Evolutionary conservation across 2,329 filamentous ascomycete genomes (phyloP), one percentile per base, ranked within the genome.

Genomic region (Blastomyces gilchristii): DNA sequence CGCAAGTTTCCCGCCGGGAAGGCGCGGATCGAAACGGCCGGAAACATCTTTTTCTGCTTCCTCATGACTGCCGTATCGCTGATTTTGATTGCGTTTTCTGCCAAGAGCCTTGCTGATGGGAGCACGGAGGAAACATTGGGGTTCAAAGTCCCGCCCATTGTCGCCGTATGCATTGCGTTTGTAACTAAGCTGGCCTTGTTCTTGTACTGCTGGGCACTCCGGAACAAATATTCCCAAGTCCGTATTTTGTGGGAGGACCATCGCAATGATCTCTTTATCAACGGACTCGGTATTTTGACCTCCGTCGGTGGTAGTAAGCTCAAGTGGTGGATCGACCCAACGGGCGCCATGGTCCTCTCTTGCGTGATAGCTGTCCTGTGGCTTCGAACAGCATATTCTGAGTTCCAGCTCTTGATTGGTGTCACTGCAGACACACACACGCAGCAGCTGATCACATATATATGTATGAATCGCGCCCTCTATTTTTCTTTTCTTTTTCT

Each of bases 171-270:
- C 49, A 83, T 91, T 60, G 94, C 94, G 9, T 97, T 97, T 72
- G 77, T 74, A 39, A 96, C 92, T 28, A 97, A 99, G 74, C 79
- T 97, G 18, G 71, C 70, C 5, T 82, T 97, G 0, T 97, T 97
- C 75, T 69, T 95, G 34, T 97, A 97, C 79, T 97, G 94, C 78
- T 97, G 88, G 85, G 85, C 90, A 4, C 77, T 97, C 70, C 87
- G 93, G 68, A 87, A 97, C 78, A 89, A 90, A 70, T 96, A 97
- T 79, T 91, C 86, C 65, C 92, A 97, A 75, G 86, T 97, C 67
- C 85, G 89, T 63, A 97, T 97, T 72, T 80, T 97, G 16, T 97
- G 91, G 92, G 90, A 96, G 75, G 93, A 97, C 72, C 94, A 99
- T 78, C 87, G 94, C 65, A 99, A 99, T 72, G 94, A 99, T 72